phyloP scores from a whole-genome alignment of 2,329 filamentous ascomycete genomes.

The Chaetomiaceae sp. region DNA sequence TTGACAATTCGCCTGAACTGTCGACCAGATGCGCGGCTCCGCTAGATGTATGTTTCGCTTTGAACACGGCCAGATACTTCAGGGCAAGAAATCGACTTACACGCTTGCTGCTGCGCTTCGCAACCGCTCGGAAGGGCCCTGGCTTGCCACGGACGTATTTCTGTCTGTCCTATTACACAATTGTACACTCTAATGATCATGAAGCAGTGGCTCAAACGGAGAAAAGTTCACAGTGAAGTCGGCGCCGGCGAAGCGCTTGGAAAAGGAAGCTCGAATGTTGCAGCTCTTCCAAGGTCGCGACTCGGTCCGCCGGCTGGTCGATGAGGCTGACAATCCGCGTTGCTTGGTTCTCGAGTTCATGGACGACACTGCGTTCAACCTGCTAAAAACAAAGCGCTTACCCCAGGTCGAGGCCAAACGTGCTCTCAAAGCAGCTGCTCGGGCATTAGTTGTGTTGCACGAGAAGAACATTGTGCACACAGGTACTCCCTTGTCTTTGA shows the following conservation, averaged over 20 bases:
- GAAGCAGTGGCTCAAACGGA: neutral
- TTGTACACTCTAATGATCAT: neutral
- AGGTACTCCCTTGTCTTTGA: neutral
- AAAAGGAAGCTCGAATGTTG: neutral
- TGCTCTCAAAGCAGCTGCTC: neutral
- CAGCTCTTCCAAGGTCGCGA: neutral
- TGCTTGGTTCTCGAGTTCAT: neutral
- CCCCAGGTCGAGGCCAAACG: neutral
- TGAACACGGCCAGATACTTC: neutral
- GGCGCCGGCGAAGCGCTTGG: neutral
- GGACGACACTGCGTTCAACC: neutral
- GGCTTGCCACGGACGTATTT: neutral
- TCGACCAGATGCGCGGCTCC: neutral
- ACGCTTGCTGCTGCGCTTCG: neutral
- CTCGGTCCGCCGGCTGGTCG: neutral
- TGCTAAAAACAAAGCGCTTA: neutral
- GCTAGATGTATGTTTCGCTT: neutral
- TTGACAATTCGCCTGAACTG: neutral
- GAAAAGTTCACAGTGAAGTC: neutral
- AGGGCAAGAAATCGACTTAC: neutral
- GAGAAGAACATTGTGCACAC: neutral
- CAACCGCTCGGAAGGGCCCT: neutral
- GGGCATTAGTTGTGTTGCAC: neutral
- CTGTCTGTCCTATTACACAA: neutral
- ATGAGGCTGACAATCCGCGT: neutral